Percentiles rank a stretch among this genome's conserved stretches.
These are phyloP conservation scores for Eucalyptus shirleyi DNA, from an alignment of 345 rosid species.

Conservation along the genomic window DNA sequence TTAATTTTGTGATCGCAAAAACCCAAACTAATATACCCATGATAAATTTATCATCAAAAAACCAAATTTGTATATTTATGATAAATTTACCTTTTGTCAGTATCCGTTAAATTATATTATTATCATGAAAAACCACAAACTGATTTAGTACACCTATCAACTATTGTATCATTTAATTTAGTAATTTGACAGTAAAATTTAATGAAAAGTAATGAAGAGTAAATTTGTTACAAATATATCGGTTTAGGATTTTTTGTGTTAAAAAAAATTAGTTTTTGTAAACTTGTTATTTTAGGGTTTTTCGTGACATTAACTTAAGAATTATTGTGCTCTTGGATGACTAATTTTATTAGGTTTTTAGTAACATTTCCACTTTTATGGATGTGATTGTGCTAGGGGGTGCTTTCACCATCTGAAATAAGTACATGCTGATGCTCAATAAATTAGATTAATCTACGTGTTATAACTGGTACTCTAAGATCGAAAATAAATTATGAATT, in stretches of 20 bases:
- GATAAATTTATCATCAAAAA: too few relatives aligned
- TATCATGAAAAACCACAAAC: too few relatives aligned
- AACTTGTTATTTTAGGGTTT: too few relatives aligned
- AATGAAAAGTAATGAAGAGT: not conserved
- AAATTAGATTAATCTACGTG: not conserved
- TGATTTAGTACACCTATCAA: too few relatives aligned
- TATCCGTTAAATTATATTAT: too few relatives aligned
- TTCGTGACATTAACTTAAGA: not conserved
- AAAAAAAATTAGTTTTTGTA: too few relatives aligned
- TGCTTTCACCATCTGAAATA: not conserved
- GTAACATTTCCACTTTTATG: not conserved
- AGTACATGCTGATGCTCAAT: not conserved
- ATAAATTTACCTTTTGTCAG: rapidly evolving
- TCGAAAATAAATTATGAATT: not conserved
- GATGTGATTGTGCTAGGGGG: not conserved
- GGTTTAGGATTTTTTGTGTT: rapidly evolving
- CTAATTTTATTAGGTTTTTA: not conserved
- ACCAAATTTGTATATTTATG: rapidly evolving
- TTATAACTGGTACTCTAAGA: not conserved
- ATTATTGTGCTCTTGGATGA: not conserved
- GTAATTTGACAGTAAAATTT: rapidly evolving
- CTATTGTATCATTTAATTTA: rapidly evolving
- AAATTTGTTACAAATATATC: not conserved
- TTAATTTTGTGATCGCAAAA: not conserved
- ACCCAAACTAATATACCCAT: not conserved